These are phyloP conservation scores for Xerocomellus dryophilus DNA, from an alignment of 768 basidiomycete species.

Conservation along the genomic window DNA sequence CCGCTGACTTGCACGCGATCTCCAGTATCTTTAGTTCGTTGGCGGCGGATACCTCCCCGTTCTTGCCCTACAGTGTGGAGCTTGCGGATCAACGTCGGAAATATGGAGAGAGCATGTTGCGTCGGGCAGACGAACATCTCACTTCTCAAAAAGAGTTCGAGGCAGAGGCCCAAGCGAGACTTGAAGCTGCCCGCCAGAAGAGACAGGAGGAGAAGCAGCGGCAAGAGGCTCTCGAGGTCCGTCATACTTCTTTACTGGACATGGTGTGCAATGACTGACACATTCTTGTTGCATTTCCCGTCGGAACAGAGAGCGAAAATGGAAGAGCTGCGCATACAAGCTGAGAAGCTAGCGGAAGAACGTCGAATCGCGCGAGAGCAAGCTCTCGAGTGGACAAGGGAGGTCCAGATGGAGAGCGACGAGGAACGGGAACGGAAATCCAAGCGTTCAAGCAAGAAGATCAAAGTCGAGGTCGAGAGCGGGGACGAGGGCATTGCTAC, in stretches of 20 bases:
- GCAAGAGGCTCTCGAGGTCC: constrained; percentile 63
- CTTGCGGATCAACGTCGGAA: constrained; percentile 86
- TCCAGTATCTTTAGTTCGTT: constrained; percentile 79
- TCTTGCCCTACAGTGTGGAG: constrained; percentile 80
- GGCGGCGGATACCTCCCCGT: constrained; percentile 63
- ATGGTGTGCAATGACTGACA: neutral
- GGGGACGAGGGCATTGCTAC: constrained; percentile 43
- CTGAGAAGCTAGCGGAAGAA: constrained; percentile 77
- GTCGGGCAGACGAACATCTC: constrained; percentile 78
- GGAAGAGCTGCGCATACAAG: constrained; percentile 66
- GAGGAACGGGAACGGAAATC: constrained; percentile 73
- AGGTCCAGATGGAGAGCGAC: constrained; percentile 64
- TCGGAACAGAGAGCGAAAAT: constrained; percentile 50
- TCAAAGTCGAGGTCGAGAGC: constrained; percentile 50
- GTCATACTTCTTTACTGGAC: constrained; percentile 17
- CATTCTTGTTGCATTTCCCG: neutral
- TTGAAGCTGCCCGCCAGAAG: constrained; percentile 72
- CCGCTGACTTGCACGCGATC: neutral
- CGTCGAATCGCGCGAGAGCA: constrained; percentile 74
- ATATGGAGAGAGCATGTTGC: constrained; percentile 85
- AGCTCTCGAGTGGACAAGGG: constrained; percentile 72
- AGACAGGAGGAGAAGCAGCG: constrained; percentile 78
- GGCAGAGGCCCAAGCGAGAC: constrained; percentile 62
- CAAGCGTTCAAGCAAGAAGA: constrained; percentile 53
- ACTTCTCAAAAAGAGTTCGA: constrained; percentile 69